A percentile compares a stretch with the other conserved stretches of the same genome.
These are phyloP conservation scores for Lodderomyces metapsilosis DNA, from an alignment of 1,139 yeast genomes.

Conservation along the genomic window DNA sequence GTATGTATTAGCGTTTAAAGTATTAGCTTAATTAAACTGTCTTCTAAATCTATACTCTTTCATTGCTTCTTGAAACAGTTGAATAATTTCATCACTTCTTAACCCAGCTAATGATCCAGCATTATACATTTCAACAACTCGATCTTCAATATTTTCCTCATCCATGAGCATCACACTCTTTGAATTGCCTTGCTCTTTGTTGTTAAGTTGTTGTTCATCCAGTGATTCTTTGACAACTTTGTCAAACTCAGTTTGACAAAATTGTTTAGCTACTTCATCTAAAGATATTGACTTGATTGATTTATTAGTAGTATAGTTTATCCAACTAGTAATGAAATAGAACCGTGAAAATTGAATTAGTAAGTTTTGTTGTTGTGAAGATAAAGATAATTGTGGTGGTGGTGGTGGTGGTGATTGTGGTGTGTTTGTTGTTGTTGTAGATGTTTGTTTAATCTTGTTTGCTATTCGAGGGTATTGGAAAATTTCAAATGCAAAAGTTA, in stretches of 20 bases:
- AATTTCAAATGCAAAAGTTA: slow-evolving; percentile 9
- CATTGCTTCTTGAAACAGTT: slow-evolving; percentile 1
- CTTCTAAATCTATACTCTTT: slow-evolving; percentile 3
- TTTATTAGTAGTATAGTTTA: neutral
- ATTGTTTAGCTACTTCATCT: slow-evolving; percentile 1
- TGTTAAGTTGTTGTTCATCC: neutral
- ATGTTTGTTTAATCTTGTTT: neutral
- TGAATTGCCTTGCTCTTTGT: neutral
- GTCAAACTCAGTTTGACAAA: slow-evolving; percentile 1
- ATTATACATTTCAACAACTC: neutral
- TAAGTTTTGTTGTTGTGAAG: neutral
- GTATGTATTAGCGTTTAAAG: too few species aligned
- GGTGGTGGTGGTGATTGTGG: too few species aligned
- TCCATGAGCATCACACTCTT: neutral
- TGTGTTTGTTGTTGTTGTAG: too few species aligned
- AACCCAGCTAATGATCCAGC: slow-evolving; percentile 2
- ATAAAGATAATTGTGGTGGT: too few species aligned
- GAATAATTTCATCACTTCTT: slow-evolving; percentile 2
- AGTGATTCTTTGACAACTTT: neutral
- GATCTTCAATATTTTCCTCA: neutral
- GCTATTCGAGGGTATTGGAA: slow-evolving; percentile 7
- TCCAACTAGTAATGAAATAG: neutral
- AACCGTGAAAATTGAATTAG: slow-evolving; percentile 2
- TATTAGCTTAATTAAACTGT: neutral
- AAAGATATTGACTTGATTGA: neutral